Base-by-base conservation (phyloP, 2,329 filamentous ascomycete species). In the Gaeumannomyces tritici region DNA sequence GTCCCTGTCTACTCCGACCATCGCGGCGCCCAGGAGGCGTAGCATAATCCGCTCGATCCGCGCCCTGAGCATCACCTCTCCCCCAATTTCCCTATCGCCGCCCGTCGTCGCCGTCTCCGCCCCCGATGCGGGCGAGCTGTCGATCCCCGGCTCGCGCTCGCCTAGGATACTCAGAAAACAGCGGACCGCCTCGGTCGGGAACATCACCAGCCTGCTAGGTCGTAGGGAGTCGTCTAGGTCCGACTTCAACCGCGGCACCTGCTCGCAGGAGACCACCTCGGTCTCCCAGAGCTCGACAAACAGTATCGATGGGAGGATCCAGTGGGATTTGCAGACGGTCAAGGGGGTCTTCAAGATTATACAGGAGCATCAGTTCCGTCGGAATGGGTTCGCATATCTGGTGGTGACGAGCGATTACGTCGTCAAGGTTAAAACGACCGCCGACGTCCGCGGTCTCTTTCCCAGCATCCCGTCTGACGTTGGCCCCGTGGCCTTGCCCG, bases 331-430 rank as follows among this genome's bases (percentile, higher is more conserved):
- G 8, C 71, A 73, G 61, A 64, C 60, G 13, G 67, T 74, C 31
- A 71, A 73, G 63, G 69, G 69, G 27, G 76, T 76, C 60, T 79
- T 79, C 2, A 71, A 77, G 21, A 72, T 85, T 47, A 82, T 83
- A 67, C 71, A 77, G 1, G 80, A 83, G 63, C 78, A 79, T 26
- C 70, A 82, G 3, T 61, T 61, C 59, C 72, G 72, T 21, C 69
- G 69, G 61, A 70, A 81, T 64, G 29, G 28, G 28, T 72, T 77
- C 1, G 79, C 79, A 47, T 83, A 82, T 64, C 69, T 85, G 13
- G 81, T 84, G 31, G 71, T 83, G 28, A 82, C 83, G 3, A 72
- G 80, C 35, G 75, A 78, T 55, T 79, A 78, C 61, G 69, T 85
- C 56, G 69, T 83, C 67, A 81, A 81, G 65, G 80, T 83, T 66